Percentiles rank a stretch among this genome's conserved stretches.
These are phyloP conservation scores for Penicillium concentricum DNA, from an alignment of 2,329 filamentous ascomycete species.

Conservation along the genomic window DNA sequence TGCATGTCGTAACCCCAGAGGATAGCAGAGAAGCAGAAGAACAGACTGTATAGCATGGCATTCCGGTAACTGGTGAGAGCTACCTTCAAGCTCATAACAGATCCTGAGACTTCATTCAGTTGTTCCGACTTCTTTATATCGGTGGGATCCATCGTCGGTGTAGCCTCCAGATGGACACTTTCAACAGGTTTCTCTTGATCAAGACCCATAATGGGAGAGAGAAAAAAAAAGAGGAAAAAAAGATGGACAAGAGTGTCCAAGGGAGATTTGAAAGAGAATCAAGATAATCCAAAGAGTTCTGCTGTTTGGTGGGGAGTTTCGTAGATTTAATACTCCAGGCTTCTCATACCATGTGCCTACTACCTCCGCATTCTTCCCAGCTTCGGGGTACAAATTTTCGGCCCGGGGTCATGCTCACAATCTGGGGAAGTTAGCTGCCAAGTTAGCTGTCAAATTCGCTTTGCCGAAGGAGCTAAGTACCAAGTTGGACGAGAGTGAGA, in stretches of 20 bases:
- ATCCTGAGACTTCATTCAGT: not conserved
- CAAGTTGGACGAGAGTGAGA: not conserved
- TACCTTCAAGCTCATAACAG: not conserved
- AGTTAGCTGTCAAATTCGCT: not conserved
- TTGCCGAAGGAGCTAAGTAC: not conserved
- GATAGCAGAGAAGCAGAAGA: conserved; percentile 10
- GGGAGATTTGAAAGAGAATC: not conserved
- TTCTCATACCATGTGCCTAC: not conserved
- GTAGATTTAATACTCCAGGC: conserved; percentile 3
- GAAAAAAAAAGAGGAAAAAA: not conserved
- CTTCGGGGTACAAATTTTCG: not conserved
- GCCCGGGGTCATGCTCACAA: not conserved
- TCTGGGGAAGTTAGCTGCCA: conserved; percentile 5
- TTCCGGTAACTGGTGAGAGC: conserved; percentile 4
- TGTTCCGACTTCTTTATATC: not conserved
- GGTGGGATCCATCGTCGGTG: not conserved
- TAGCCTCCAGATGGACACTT: conserved; percentile 9
- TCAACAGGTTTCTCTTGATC: conserved; percentile 3
- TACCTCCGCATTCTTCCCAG: conserved; percentile 5
- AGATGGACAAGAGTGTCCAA: not conserved
- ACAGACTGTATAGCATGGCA: conserved; percentile 7
- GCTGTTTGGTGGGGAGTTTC: not conserved
- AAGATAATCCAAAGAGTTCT: not conserved
- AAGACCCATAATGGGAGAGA: not conserved
- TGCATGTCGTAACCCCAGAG: conserved; percentile 13